Percentiles rank a stretch among this genome's conserved stretches.
Evolutionary conservation across 768 basidiomycete genomes (phyloP).

Genomic region (Coprinopsis sp.): DNA sequence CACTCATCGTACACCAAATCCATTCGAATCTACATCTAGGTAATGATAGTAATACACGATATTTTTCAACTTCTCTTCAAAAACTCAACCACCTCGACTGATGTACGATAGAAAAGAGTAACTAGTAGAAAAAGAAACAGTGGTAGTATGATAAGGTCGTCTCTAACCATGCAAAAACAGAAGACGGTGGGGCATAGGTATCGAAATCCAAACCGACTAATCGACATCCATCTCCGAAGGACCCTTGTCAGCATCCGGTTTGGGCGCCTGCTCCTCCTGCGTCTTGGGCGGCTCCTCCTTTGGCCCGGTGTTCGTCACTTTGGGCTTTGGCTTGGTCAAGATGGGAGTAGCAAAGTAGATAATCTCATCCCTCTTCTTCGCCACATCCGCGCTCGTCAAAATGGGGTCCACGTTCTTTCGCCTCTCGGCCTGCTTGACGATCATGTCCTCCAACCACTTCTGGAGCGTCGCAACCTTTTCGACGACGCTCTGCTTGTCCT

Average conservation of each 20-base stretch:
- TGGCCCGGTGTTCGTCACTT: slow-evolving; percentile 38
- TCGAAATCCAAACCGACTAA: slow-evolving; percentile 31
- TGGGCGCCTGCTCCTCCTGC: slow-evolving; percentile 37
- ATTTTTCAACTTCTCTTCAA: no score
- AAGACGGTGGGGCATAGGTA: background rate
- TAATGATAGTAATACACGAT: no score
- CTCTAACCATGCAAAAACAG: no score
- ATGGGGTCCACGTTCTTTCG: slow-evolving; percentile 87
- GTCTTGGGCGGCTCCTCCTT: slow-evolving; percentile 71
- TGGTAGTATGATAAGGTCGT: no score
- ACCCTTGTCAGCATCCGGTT: slow-evolving; percentile 31
- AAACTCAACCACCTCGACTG: no score
- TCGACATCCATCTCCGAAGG: slow-evolving; percentile 84
- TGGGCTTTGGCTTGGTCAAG: slow-evolving; percentile 89
- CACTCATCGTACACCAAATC: no score
- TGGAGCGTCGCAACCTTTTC: slow-evolving; percentile 87
- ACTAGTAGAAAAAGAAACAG: no score
- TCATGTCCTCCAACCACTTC: slow-evolving; percentile 96
- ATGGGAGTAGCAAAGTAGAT: slow-evolving; percentile 88
- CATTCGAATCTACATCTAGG: no score
- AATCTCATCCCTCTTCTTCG: slow-evolving; percentile 90
- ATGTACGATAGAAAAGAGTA: no score
- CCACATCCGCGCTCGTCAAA: slow-evolving; percentile 74
- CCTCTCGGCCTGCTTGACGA: slow-evolving; percentile 79
- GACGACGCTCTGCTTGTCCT: slow-evolving; percentile 79